phyloP scores from a whole-genome alignment of 441 rosid genomes.

The Mallotus japonicus region DNA sequence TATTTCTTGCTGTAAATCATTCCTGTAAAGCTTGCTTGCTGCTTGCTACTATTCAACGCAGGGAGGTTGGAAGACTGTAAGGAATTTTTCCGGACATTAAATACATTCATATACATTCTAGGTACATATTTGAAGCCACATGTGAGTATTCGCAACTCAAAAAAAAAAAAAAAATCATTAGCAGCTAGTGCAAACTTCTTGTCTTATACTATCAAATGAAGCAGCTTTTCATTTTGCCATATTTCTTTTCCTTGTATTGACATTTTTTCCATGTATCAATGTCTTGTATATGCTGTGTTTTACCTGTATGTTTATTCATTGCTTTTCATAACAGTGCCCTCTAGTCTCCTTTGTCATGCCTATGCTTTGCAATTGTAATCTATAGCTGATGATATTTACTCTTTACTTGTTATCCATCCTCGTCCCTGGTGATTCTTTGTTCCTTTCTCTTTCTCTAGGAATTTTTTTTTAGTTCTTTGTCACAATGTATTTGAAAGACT shows the following conservation, averaged over 20 bases:
- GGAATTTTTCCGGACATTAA: slow-evolving; percentile 59
- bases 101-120: slow-evolving; percentile 50
- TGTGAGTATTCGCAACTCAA: slow-evolving; percentile 41
- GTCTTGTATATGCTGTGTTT: background rate
- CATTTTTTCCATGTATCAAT: background rate
- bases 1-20: background rate
- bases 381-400: no score
- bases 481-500: no score
- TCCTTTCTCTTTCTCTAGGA: no score
- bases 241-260: background rate
- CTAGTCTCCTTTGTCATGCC: no score
- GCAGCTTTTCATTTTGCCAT: background rate
- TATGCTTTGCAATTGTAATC: background rate
- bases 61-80: slow-evolving; percentile 64
- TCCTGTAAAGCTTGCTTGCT: background rate
- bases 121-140: slow-evolving; percentile 76
- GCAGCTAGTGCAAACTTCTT: background rate
- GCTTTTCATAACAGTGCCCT: background rate
- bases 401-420: no score
- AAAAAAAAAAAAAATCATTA: background rate
- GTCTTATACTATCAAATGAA: background rate
- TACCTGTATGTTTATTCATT: background rate
- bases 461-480: no score
- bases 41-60: slow-evolving; percentile 36
- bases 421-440: no score